Base-by-base conservation (phyloP, 768 basidiomycete genomes). In the Hygrocybe punicea region DNA sequence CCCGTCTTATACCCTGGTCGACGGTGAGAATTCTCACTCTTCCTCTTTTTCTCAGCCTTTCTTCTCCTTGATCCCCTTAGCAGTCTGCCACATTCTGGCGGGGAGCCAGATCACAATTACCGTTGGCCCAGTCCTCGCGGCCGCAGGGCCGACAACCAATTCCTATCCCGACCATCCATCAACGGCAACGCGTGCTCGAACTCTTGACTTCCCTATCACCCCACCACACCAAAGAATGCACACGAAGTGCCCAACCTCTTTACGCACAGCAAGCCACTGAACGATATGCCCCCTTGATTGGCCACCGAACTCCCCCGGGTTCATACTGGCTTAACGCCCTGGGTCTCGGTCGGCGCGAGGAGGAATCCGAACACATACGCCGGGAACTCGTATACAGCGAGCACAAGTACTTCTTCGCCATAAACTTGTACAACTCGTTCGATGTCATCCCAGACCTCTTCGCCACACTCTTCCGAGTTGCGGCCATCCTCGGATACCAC, bases 381-480 rank as follows among this genome's bases (percentile, higher is more conserved):
- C 65, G 73, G 16, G 73, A 73, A 49, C 62, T 76, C 24, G 63
- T 78, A 24, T 68, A 79, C 10, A 79, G 78, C 66, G 83, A 88
- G 62, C 97, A 99, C 84, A 98, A 99, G 71, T 99, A 98, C 71
- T 98, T 93, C 75, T 97, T 99, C 73, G 96, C 93, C 58, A 98
- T 99, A 81, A 99, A 99, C 74, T 80, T 98, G 58, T 98, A 98
- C 81, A 99, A 99, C 79, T 98, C 95, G 11, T 99, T 98, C 83
- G 94, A 97, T 74, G 77, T 98, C 70, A 95, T 98, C 62, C 95
- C 97, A 16, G 97, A 99, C 74, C 82, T 98, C 35, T 98, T 98
- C 71, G 87, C 93, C 33, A 94, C 94, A 19, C 87, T 99, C 63
- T 99, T 99, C 79, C 85, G 94, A 56, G 86, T 95, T 37, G 86